Evolutionary conservation across 208 protist genomes (phyloP).

Genomic region (Porcisia hertigi): DNA sequence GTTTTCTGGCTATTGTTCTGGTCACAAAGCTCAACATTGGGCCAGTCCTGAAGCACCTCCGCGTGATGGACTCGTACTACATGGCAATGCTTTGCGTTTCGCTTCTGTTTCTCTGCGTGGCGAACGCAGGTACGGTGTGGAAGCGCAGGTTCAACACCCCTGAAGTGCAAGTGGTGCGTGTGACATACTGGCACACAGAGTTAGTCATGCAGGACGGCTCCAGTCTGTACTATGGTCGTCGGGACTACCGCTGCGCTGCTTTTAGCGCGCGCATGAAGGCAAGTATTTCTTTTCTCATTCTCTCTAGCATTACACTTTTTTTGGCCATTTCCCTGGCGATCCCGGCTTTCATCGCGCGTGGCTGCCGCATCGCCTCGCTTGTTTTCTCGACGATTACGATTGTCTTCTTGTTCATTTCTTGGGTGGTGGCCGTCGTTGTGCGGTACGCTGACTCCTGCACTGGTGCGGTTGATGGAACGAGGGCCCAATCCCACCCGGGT

Average conservation of each 20-base stretch:
- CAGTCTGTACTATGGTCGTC: slow-evolving; percentile 42
- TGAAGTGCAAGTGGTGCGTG: slow-evolving; percentile 46
- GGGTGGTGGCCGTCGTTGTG: slow-evolving; percentile 48
- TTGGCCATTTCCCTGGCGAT: slow-evolving; percentile 41
- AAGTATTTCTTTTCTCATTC: slow-evolving; percentile 60
- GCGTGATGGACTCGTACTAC: slow-evolving; percentile 62
- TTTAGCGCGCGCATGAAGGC: slow-evolving; percentile 66
- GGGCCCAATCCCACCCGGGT: slow-evolving; percentile 43
- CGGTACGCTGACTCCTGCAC: slow-evolving; percentile 42
- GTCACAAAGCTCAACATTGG: slow-evolving; percentile 55
- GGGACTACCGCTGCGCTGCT: slow-evolving; percentile 51
- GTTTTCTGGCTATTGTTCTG: slow-evolving; percentile 38
- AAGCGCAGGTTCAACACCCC: slow-evolving; percentile 46
- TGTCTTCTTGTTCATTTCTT: slow-evolving; percentile 49
- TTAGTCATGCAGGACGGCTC: slow-evolving; percentile 43
- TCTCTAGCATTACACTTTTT: slow-evolving; percentile 40
- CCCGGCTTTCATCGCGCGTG: slow-evolving; percentile 34
- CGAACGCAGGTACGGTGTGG: slow-evolving; percentile 53
- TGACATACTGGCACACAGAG: slow-evolving; percentile 76
- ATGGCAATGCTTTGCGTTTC: slow-evolving; percentile 37
- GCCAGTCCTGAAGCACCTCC: slow-evolving; percentile 40
- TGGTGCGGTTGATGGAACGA: slow-evolving; percentile 2
- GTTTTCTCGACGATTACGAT: slow-evolving; percentile 36
- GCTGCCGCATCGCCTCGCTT: slow-evolving; percentile 43
- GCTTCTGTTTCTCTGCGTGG: slow-evolving; percentile 40